A percentile compares a stretch with the other conserved stretches of the same genome.
phyloP scores from a whole-genome alignment of 305 asterid species.

The Withania somnifera region DNA sequence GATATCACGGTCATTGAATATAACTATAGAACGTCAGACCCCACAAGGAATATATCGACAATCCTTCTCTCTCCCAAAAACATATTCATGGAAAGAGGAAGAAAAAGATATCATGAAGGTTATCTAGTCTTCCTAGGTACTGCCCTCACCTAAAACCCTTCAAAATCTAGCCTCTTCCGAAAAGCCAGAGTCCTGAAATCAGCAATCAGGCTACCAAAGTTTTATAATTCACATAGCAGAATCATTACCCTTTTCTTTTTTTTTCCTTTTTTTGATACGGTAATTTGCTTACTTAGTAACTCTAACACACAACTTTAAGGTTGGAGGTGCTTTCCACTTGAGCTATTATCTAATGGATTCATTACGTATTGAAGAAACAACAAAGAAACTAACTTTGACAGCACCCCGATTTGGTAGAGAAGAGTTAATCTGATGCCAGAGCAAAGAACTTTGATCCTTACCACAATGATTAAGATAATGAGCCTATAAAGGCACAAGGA shows the following conservation, averaged over 20 bases:
- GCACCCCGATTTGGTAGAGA: neutral
- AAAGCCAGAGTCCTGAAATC: neutral
- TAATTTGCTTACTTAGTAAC: neutral
- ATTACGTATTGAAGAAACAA: neutral
- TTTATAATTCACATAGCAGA: neutral
- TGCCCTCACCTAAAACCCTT: neutral
- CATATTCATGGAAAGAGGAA: neutral
- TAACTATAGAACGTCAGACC: neutral
- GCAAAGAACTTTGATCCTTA: neutral
- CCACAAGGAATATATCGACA: neutral
- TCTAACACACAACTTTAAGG: neutral
- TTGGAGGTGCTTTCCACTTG: neutral
- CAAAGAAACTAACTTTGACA: neutral
- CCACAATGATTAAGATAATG: neutral
- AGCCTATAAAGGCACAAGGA: neutral
- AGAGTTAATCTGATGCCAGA: neutral
- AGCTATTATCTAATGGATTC: neutral
- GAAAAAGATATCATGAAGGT: neutral
- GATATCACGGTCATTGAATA: neutral
- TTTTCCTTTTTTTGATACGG: neutral
- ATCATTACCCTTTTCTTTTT: neutral
- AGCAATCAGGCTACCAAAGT: neutral
- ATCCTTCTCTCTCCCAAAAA: neutral
- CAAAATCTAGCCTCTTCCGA: neutral
- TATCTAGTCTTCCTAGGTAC: neutral